Conservation (phyloP, 768 basidiomycete species). For the Phlebiopsis gigantea region DNA sequence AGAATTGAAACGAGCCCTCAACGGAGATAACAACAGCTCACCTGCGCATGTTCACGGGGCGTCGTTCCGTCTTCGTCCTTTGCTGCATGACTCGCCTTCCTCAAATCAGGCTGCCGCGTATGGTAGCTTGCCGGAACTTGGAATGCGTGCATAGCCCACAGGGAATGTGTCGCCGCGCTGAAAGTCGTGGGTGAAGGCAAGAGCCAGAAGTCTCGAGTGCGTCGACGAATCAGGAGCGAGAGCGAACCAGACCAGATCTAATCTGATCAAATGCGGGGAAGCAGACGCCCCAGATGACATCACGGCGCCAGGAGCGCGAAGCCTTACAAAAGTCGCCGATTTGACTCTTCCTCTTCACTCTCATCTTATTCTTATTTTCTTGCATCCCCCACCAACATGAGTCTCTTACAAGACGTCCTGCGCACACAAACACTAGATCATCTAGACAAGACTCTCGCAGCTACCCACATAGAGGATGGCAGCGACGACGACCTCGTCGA, state of each 20-base stretch:
- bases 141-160: not conserved
- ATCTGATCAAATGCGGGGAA: not conserved
- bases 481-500: slow-evolving; percentile 69
- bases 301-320: not conserved
- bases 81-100: not conserved
- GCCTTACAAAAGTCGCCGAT: slow-evolving; percentile 4
- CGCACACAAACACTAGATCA: slow-evolving; percentile 43
- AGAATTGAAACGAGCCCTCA: not conserved
- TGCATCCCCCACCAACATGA: slow-evolving; percentile 40
- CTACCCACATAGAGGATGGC: slow-evolving; percentile 28
- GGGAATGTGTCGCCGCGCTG: too few relatives aligned
- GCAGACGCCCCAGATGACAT: not conserved
- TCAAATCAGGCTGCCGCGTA: not conserved
- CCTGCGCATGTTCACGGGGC: not conserved
- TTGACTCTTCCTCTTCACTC: not conserved
- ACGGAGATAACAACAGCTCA: not conserved
- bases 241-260: not conserved
- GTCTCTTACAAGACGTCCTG: slow-evolving; percentile 65
- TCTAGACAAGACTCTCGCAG: slow-evolving; percentile 23
- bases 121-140: not conserved
- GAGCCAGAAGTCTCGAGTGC: not conserved
- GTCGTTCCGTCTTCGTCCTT: not conserved
- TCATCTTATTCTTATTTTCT: slow-evolving; percentile 7
- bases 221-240: not conserved
- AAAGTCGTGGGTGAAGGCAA: not conserved